Evolutionary conservation across 2,329 filamentous ascomycete species (phyloP).

Genomic region (Cercospora sesami): DNA sequence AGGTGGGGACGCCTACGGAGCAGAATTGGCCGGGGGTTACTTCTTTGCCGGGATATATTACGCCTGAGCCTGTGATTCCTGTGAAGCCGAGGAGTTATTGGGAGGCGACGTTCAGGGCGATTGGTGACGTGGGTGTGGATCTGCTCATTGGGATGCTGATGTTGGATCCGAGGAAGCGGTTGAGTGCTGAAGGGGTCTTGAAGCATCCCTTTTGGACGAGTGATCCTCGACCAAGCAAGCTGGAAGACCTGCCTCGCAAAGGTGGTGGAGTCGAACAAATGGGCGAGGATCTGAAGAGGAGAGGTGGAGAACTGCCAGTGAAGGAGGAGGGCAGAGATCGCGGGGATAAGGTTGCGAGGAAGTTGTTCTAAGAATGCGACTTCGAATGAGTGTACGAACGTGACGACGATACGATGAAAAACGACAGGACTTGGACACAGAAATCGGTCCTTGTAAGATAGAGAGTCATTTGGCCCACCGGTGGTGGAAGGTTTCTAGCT

Average conservation of each 20-base stretch:
- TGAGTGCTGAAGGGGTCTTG: slow-evolving; percentile 74
- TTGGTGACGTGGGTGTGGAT: slow-evolving; percentile 81
- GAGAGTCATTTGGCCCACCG: neutral
- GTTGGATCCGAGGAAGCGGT: slow-evolving; percentile 82
- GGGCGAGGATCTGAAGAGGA: slow-evolving; percentile 77
- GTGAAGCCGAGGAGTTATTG: slow-evolving; percentile 69
- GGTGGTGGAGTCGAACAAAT: slow-evolving; percentile 71
- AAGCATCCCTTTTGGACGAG: slow-evolving; percentile 82
- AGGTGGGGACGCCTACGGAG: slow-evolving; percentile 86
- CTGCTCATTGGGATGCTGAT: slow-evolving; percentile 80
- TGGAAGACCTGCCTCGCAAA: slow-evolving; percentile 78
- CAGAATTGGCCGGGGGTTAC: slow-evolving; percentile 94
- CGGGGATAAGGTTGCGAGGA: slow-evolving; percentile 75
- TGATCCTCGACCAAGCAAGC: slow-evolving; percentile 78
- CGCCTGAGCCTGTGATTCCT: slow-evolving; percentile 61
- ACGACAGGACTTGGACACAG: neutral
- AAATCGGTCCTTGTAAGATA: neutral
- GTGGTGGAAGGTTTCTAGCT: neutral
- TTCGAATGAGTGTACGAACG: neutral
- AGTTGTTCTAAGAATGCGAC: slow-evolving; percentile 39
- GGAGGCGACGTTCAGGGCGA: slow-evolving; percentile 72
- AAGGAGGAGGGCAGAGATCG: slow-evolving; percentile 47
- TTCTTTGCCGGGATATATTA: slow-evolving; percentile 76
- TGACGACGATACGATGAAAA: neutral
- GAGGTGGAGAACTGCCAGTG: slow-evolving; percentile 70